Base-by-base conservation (phyloP, 1,284 basidiomycete species). In the Sanguinoderma infundibulare region DNA sequence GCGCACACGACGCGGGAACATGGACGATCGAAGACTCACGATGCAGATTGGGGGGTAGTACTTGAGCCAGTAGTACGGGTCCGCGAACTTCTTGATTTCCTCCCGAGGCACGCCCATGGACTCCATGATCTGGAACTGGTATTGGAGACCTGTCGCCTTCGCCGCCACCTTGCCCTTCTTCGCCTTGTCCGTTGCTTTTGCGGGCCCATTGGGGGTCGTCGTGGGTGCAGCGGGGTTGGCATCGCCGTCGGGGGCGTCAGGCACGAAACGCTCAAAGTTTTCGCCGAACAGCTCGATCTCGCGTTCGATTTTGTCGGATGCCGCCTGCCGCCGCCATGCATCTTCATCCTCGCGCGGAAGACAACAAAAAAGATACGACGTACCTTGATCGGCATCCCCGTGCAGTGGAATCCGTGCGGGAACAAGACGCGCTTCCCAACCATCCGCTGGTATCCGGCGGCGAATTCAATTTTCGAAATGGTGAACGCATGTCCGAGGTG, bases 121-220 rank as follows among this genome's bases (percentile, higher is more conserved):
- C 76, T 97, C 91, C 89, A 99, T 92, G 76, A 99, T 99, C 82
- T 99, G 97, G 86, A 98, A 99, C 76, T 99, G 98, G 79, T 98
- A 99, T 59, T 90, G 92, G 69, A 95, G 83, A 2, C 97, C 97
- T 8, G 96, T 98, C 2, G 92, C 89, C 79, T 99, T 99, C 22
- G 95, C 95, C 34, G 87, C 86, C 28, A 98, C 79, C 79, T 99
- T 99, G 61, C 96, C 97, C 81, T 99, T 99, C 76, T 96, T 98
- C 12, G 89, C 95, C 75, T 98, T 99, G 65, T 84, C 83, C 59
- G 85, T 85, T 65, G 85, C 83, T 40, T 69, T 68, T 60, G 80
- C 74, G 24, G 81, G 73, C 12, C 67, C 71, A 47, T 73, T 63
- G 34, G 76, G 75, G 17, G 73, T 67, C 22, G 69, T 60, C 14